phyloP scores from a whole-genome alignment of 768 basidiomycete species.

The Psilocybe subaeruginosa region DNA sequence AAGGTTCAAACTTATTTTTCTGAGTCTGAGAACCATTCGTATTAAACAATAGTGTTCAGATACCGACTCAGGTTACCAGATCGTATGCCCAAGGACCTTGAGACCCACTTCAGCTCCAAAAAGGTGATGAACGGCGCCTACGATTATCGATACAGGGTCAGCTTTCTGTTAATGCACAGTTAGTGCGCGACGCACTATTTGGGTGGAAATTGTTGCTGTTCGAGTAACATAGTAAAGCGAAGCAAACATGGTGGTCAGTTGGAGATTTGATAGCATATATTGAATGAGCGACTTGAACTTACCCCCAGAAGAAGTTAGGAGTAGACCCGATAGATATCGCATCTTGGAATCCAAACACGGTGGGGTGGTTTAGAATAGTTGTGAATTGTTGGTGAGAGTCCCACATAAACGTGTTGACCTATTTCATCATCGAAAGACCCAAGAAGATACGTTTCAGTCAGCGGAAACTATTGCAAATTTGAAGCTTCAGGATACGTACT shows the following conservation, averaged over 20 bases:
- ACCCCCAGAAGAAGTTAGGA: slow-evolving; percentile 59
- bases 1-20: no score
- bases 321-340: slow-evolving; percentile 46
- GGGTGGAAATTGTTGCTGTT: slow-evolving; percentile 58
- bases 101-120: slow-evolving; percentile 25
- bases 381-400: slow-evolving; percentile 54
- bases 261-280: neutral
- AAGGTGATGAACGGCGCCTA: slow-evolving; percentile 44
- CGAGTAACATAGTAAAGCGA: neutral
- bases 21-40: no score
- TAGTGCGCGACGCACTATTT: slow-evolving; percentile 38
- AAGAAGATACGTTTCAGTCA: no score
- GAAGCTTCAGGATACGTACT: no score
- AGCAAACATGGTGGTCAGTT: neutral
- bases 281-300: slow-evolving; percentile 12
- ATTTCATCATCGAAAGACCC: neutral
- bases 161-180: no score
- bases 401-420: slow-evolving; percentile 54
- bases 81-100: slow-evolving; percentile 17
- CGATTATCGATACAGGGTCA: neutral
- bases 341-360: slow-evolving; percentile 59
- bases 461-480: no score
- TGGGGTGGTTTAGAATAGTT: slow-evolving; percentile 49
- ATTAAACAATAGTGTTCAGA: no score
- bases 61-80: slow-evolving; percentile 19